These are phyloP conservation scores for Penicillium soppii DNA, from an alignment of 495 filamentous ascomycete genomes.

Conservation along the genomic window DNA sequence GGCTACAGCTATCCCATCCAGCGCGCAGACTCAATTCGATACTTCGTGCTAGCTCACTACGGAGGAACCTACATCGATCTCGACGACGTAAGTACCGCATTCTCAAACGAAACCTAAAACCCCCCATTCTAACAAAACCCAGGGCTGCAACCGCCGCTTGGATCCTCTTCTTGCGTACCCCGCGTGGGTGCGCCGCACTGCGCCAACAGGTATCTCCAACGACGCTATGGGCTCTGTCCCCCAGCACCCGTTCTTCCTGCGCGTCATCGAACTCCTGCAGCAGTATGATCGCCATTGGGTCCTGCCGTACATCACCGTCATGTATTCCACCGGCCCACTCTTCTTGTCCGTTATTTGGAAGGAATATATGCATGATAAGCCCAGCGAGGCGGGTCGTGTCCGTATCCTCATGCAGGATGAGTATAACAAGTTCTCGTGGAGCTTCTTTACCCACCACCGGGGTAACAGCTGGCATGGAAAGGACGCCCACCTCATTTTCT, in stretches of 20 bases:
- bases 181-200: slow-evolving; percentile 77
- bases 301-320: slow-evolving; percentile 85
- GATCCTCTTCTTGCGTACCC: slow-evolving; percentile 80
- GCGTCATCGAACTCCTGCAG: slow-evolving; percentile 67
- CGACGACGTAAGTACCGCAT: slow-evolving; percentile 64
- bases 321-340: slow-evolving; percentile 82
- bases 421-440: slow-evolving; percentile 69
- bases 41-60: slow-evolving; percentile 80
- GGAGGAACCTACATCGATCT: slow-evolving; percentile 89
- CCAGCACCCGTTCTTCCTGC: slow-evolving; percentile 79
- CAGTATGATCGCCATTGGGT: slow-evolving; percentile 73
- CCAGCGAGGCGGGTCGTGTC: slow-evolving; percentile 43
- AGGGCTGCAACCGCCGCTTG: slow-evolving; percentile 81
- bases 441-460: slow-evolving; percentile 73
- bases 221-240: slow-evolving; percentile 83
- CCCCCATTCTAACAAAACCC: slow-evolving; percentile 7
- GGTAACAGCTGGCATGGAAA: slow-evolving; percentile 77
- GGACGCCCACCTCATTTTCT: slow-evolving; percentile 76
- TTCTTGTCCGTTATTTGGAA: slow-evolving; percentile 86
- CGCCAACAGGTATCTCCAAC: slow-evolving; percentile 84
- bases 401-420: slow-evolving; percentile 62
- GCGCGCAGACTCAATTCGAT: slow-evolving; percentile 83
- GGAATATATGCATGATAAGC: slow-evolving; percentile 58
- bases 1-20: slow-evolving; percentile 80
- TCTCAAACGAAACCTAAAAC: no score